These are phyloP conservation scores for Cyberlindnera sargentensis DNA, from an alignment of 805 yeast species.

Conservation along the genomic window DNA sequence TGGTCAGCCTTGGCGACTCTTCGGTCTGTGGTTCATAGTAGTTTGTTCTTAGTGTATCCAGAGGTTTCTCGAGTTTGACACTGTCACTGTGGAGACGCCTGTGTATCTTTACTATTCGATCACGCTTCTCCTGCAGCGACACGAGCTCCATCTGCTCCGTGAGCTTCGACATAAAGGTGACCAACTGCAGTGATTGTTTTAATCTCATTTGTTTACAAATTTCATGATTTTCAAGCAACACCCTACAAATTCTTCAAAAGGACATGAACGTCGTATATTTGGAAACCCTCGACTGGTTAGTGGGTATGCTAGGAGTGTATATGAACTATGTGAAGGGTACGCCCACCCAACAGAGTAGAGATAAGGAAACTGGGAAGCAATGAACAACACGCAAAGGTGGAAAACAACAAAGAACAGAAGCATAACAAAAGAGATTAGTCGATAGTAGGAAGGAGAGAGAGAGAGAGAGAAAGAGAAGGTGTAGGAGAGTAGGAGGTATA, in stretches of 20 bases:
- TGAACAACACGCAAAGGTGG: neutral
- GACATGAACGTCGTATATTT: neutral
- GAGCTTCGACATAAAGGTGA: neutral
- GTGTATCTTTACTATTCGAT: conserved; percentile 11
- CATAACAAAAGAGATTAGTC: neutral
- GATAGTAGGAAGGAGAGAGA: neutral
- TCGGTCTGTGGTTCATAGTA: neutral
- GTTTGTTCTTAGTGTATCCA: neutral
- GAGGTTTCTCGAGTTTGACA: neutral
- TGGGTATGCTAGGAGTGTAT: neutral
- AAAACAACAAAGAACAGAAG: neutral
- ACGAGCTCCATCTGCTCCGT: neutral
- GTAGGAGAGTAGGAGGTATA: neutral
- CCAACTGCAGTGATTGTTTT: neutral
- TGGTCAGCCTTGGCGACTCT: neutral
- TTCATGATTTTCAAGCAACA: no score
- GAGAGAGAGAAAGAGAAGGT: conserved; percentile 1
- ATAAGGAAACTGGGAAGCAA: neutral
- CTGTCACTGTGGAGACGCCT: conserved; percentile 8
- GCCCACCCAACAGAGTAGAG: neutral
- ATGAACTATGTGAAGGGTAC: neutral
- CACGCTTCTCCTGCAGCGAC: conserved; percentile 1
- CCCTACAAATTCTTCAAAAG: no score
- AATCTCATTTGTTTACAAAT: no score
- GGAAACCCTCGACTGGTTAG: neutral